Conservation (phyloP, 768 basidiomycete genomes). For the Phlebiopsis gigantea region DNA sequence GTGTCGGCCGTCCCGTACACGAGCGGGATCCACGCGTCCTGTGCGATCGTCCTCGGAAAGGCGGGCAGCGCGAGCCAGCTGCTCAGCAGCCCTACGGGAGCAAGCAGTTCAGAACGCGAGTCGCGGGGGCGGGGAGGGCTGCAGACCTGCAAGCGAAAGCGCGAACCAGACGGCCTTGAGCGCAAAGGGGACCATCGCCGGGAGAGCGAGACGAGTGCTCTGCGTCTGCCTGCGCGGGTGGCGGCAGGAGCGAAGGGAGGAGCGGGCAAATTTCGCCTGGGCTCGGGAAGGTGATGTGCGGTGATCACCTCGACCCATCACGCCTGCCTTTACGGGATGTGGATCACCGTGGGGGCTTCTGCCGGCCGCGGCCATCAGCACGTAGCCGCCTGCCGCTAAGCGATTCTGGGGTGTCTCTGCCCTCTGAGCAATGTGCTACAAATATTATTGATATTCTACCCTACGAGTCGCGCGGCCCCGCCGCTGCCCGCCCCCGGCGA, state of each 20-base stretch:
- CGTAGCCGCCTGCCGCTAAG: background rate
- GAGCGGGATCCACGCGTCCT: constrained; percentile 43
- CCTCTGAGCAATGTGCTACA: no score
- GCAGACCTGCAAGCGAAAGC: constrained; percentile 48
- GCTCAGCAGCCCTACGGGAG: constrained; percentile 37
- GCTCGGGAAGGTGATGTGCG: background rate
- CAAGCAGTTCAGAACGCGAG: background rate
- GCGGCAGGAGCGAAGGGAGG: constrained; percentile 4
- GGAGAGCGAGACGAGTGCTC: background rate
- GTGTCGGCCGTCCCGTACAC: constrained; percentile 47
- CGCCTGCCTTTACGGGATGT: background rate
- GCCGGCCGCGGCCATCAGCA: constrained; percentile 15
- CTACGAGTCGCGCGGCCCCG: constrained; percentile 17
- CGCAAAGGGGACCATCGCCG: constrained; percentile 47
- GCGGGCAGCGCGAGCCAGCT: constrained; percentile 45
- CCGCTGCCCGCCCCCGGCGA: constrained; percentile 19
- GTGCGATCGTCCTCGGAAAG: constrained; percentile 36
- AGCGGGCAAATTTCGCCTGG: background rate
- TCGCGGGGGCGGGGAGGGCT: background rate
- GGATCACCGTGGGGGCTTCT: background rate
- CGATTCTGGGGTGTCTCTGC: background rate
- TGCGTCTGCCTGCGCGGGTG: constrained; percentile 2
- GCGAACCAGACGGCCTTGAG: constrained; percentile 56
- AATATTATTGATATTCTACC: no score
- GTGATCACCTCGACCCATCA: background rate